These are phyloP conservation scores for Bathelium albidoporum DNA, from an alignment of 495 filamentous ascomycete species.

Conservation along the genomic window DNA sequence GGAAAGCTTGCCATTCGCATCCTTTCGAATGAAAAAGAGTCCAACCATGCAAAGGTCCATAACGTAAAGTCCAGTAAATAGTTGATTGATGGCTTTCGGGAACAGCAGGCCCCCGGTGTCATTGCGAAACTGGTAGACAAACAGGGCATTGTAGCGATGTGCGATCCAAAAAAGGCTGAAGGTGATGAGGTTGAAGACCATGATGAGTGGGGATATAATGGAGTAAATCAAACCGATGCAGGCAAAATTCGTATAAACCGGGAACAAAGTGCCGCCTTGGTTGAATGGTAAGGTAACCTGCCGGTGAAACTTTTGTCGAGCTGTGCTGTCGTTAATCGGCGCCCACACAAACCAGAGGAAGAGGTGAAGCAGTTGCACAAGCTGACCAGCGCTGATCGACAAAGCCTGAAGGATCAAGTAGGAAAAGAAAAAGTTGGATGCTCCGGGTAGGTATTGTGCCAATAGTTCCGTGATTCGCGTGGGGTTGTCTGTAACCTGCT, in stretches of 20 bases:
- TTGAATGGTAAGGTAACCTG: conserved; percentile 69
- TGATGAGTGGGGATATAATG: conserved; percentile 79
- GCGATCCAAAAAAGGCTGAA: conserved; percentile 93
- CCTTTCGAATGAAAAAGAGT: conserved; percentile 75
- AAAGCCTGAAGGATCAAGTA: conserved; percentile 95
- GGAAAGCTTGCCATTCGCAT: conserved; percentile 45
- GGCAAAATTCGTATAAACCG: conserved; percentile 89
- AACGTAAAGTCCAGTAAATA: conserved; percentile 88
- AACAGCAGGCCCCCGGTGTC: conserved; percentile 93
- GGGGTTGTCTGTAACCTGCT: conserved; percentile 48
- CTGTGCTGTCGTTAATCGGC: conserved; percentile 72
- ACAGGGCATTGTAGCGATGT: conserved; percentile 92
- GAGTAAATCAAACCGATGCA: conserved; percentile 91
- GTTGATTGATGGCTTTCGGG: conserved; percentile 87
- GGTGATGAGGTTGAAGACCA: conserved; percentile 88
- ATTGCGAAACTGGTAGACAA: conserved; percentile 80
- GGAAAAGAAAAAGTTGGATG: conserved; percentile 94
- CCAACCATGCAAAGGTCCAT: conserved; percentile 90
- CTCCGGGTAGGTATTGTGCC: conserved; percentile 73
- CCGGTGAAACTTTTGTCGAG: conserved; percentile 77
- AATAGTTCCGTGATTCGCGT: conserved; percentile 48
- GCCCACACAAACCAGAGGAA: conserved; percentile 72
- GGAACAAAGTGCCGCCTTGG: conserved; percentile 90
- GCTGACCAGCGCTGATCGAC: conserved; percentile 76
- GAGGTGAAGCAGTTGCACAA: conserved; percentile 73